A percentile compares a stretch with the other conserved stretches of the same genome.
phyloP scores from a whole-genome alignment of 768 basidiomycete genomes.

The Mycena capillaripes region DNA sequence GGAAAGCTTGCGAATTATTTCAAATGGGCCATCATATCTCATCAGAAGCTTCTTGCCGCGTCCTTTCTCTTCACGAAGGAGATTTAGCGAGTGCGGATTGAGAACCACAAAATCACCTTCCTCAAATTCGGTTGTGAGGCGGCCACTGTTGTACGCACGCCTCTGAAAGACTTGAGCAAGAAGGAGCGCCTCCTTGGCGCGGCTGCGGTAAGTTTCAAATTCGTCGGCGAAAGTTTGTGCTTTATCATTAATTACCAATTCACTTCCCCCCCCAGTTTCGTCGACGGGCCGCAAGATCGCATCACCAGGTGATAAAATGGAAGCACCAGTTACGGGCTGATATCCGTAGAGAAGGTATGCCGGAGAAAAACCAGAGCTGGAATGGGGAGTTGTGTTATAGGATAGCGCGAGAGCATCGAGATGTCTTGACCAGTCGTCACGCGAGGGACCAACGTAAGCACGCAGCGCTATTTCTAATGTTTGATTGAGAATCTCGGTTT shows the following conservation, averaged over 20 bases:
- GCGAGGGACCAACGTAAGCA: slow-evolving; percentile 42
- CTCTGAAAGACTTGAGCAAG: not conserved
- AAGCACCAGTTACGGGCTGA: too few relatives aligned
- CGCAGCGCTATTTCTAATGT: slow-evolving; percentile 45
- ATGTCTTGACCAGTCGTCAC: slow-evolving; percentile 42
- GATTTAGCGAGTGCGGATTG: not conserved
- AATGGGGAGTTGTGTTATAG: slow-evolving; percentile 32
- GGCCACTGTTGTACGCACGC: not conserved
- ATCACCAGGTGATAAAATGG: too few relatives aligned
- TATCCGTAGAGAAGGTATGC: too few relatives aligned
- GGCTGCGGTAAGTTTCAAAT: not conserved
- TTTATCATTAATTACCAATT: too few relatives aligned
- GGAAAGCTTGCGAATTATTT: not conserved
- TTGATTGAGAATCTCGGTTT: slow-evolving; percentile 51
- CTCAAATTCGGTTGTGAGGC: not conserved
- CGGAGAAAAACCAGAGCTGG: too few relatives aligned
- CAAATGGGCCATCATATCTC: not conserved
- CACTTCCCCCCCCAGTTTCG: too few relatives aligned
- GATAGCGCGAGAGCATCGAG: slow-evolving; percentile 42
- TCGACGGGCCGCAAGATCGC: too few relatives aligned
- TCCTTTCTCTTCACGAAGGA: not conserved
- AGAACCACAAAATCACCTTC: not conserved
- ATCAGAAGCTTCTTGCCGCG: not conserved
- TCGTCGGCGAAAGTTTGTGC: not conserved
- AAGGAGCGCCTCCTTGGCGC: not conserved